Evolutionary conservation across 2,329 filamentous ascomycete genomes (phyloP), one percentile per base, ranked within the genome.

Genomic region (Furcasterigmium sp.): DNA sequence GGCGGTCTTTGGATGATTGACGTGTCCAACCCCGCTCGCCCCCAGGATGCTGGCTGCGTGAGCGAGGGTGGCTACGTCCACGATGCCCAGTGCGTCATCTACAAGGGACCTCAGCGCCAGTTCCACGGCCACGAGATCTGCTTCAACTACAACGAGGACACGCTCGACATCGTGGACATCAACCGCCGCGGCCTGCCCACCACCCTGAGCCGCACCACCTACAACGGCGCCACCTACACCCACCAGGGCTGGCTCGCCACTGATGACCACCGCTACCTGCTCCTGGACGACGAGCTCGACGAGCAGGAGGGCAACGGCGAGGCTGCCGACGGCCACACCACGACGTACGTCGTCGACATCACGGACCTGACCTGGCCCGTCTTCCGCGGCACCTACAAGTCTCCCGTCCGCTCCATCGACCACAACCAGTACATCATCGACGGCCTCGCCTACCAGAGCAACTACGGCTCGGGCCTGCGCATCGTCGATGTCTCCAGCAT

Each of bases 1-100:
- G 64, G 65, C 11, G 75, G 76, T 6, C 62, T 79, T 32, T 73
- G 74, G 55, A 77, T 77, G 59, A 69, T 80, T 46, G 72, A 80
- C 54, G 65, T 80, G 26, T 65, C 64, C 1, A 65, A 78, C 45
- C 73, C 73, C 3, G 56, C 67, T 11, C 73, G 71, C 11, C 76
- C 75, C 3, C 68, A 57, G n/a, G 68, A 62, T 15, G 63, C 72
- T 3, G 73, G 73, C 44, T 77, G 72, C 49, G 68, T 67, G n/a
- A 60, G 62, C 25, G 46, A 63, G 13, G 73, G 75, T 45, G 72
- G 70, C 20, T 77, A 77, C 51, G 70, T 74, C 10, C 73, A 77
- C 53, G 73, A 76, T 28, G 56, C 56, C 43, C 75, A 80, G 54
- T 79, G 75, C 51, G 55, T 80, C 14, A 65, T 70, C 37, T 77